Percentiles rank a stretch among this genome's conserved stretches.
Conservation (phyloP, 768 basidiomycete genomes). For the Dacryopinax spathularia region DNA sequence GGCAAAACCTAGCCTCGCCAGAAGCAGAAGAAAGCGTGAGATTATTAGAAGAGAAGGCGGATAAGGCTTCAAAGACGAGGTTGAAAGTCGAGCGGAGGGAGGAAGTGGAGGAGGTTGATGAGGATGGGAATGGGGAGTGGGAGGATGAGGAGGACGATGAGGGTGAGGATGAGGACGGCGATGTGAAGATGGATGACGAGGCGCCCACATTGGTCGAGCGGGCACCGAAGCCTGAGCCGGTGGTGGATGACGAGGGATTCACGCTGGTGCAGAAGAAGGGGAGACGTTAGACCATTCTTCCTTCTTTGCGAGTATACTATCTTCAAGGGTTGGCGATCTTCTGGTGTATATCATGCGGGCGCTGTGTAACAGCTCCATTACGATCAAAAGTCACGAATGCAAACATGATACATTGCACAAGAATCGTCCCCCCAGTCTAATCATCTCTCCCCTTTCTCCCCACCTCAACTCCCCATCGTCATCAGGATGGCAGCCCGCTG, state of each 20-base stretch:
- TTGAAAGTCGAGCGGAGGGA: slow-evolving; percentile 10
- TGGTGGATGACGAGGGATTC: slow-evolving; percentile 28
- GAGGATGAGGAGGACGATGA: slow-evolving; percentile 16
- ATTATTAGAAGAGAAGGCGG: not conserved
- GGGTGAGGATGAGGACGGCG: slow-evolving; percentile 12
- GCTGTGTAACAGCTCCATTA: not conserved
- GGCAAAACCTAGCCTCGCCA: not conserved
- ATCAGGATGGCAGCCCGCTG: too few species aligned
- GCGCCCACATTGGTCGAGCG: slow-evolving; percentile 16
- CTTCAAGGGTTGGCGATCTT: not conserved
- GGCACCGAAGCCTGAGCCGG: slow-evolving; percentile 21
- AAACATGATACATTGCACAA: not conserved
- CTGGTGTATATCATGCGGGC: not conserved
- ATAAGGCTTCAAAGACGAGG: not conserved
- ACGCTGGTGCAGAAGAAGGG: slow-evolving; percentile 24
- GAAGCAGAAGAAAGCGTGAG: slow-evolving; percentile 14
- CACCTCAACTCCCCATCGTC: not conserved
- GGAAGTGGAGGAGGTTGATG: slow-evolving; percentile 8
- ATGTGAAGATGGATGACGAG: slow-evolving; percentile 15
- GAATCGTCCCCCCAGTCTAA: not conserved
- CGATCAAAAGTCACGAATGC: not conserved
- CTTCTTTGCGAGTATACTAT: not conserved
- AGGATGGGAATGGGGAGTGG: too few species aligned
- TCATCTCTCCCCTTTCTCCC: not conserved
- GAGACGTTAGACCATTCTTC: not conserved